Base-by-base conservation (phyloP, 78 protist genomes). In the Emiliania huxleyi region DNA sequence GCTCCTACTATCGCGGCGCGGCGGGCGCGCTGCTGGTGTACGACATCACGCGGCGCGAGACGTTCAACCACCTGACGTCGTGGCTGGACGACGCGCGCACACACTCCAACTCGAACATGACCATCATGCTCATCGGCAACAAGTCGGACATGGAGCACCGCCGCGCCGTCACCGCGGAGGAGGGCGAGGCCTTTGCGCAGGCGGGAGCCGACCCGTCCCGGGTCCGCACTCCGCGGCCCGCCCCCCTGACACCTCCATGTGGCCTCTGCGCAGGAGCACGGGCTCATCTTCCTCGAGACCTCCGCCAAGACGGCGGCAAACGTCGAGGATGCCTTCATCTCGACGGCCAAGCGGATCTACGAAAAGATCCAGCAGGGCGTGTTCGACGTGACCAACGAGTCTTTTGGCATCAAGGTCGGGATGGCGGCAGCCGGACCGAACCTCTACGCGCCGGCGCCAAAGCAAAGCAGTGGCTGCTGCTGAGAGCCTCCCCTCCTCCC, bases 1-100 rank as follows among this genome's bases (percentile, higher is more conserved):
- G 99, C 38, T 98, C 99, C 37, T 99, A 99, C 94, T 98, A 98
- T 92, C 95, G 99, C 12, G 99, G 99, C 2, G 99, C 99, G 0
- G 90, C 95, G 0, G 97, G 97, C 0, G 96, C 96, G 18, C 77
- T 96, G 33, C 95, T 96, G 29, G 97, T 93, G 33, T 95, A 95
- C 46, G 96, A 94, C 69, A 91, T 95, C 69, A 92, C 96, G 0
- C 73, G 95, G 77, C 93, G 99, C 62, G 99, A 98, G 44, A 97
- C 99, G 12, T 99, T 98, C 95, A 93, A 97, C 92, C 98, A 97
- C 85, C 95, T 99, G 26, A 48, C 98, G 11, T 79, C 93, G 21
- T 98, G 99, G 99, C 71, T 96, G n/a, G 94, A 90, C 25, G 98
- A 97, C 49, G 97, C 98, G 15, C 95, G 98, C 69, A 94, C 95